phyloP scores from a whole-genome alignment of 1,284 basidiomycete species.

The Flammula alnicola region DNA sequence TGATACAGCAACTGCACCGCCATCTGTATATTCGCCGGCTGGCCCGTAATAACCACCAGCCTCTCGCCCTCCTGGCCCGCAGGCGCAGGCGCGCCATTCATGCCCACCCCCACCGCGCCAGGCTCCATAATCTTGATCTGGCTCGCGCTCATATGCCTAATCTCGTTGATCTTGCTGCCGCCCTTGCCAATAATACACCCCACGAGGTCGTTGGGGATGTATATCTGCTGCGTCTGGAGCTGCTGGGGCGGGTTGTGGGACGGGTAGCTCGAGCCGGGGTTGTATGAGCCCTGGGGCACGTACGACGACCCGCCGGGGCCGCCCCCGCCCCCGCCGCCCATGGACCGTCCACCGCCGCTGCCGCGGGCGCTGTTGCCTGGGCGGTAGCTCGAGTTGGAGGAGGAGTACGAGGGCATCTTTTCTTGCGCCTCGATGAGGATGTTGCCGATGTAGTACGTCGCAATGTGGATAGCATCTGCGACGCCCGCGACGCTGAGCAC shows the following conservation, averaged over 20 bases:
- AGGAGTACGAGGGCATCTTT: constrained; percentile 66
- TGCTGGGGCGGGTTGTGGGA: constrained; percentile 55
- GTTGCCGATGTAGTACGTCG: constrained; percentile 98
- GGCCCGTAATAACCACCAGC: constrained; percentile 93
- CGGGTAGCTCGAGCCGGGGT: constrained; percentile 44
- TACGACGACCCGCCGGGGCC: constrained; percentile 64
- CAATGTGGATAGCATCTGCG: constrained; percentile 99
- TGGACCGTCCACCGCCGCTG: constrained; percentile 32
- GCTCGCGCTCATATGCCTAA: constrained; percentile 91
- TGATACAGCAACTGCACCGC: constrained; percentile 94
- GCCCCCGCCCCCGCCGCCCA: constrained; percentile 27
- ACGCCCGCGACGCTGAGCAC: constrained; percentile 98
- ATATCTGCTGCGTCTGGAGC: constrained; percentile 96
- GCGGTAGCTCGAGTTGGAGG: constrained; percentile 60
- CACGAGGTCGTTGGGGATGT: constrained; percentile 97
- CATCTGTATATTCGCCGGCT: constrained; percentile 94
- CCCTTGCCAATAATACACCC: constrained; percentile 99
- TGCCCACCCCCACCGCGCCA: constrained; percentile 72
- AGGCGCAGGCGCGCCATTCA: constrained; percentile 68
- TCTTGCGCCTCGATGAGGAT: constrained; percentile 96
- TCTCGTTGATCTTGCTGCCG: constrained; percentile 99
- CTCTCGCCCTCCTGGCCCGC: constrained; percentile 83
- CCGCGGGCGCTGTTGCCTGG: constrained; percentile 54
- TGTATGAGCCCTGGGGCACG: constrained; percentile 64
- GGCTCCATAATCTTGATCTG: constrained; percentile 99